Percentiles rank a stretch among this genome's conserved stretches.
Evolutionary conservation across 441 rosid genomes (phyloP).

Genomic region (Arabidopsis hybrid): DNA sequence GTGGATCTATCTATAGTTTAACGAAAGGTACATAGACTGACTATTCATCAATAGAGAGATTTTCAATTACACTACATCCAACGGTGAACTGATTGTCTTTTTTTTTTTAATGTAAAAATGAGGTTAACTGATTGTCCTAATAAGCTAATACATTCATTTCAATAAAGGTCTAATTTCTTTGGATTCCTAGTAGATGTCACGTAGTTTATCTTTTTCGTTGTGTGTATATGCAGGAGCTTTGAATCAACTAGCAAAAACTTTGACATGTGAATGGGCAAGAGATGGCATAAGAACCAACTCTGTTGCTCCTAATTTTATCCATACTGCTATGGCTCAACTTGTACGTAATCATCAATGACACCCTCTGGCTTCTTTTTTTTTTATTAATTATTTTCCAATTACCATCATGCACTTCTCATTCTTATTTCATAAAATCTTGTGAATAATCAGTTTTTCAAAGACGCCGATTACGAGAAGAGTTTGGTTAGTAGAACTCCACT

Average conservation of each 20-base stretch:
- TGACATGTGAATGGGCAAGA: slow-evolving; percentile 45
- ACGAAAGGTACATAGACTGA: slow-evolving; percentile 21
- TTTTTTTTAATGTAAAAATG: too few species aligned
- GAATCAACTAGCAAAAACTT: slow-evolving; percentile 49
- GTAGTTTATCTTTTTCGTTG: background rate
- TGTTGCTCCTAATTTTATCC: slow-evolving; percentile 17
- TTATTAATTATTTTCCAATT: background rate
- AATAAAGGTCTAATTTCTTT: background rate
- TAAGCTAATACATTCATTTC: too few species aligned
- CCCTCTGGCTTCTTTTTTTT: too few species aligned
- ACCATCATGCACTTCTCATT: background rate
- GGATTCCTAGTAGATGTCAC: background rate
- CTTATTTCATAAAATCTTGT: slow-evolving; percentile 2
- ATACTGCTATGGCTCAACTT: slow-evolving; percentile 14
- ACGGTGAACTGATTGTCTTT: too few species aligned
- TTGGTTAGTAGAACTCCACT: slow-evolving; percentile 27
- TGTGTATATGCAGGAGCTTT: slow-evolving; percentile 45
- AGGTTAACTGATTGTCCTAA: too few species aligned
- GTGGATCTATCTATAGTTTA: slow-evolving; percentile 43
- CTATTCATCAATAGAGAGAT: background rate
- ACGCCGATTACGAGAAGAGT: slow-evolving; percentile 1
- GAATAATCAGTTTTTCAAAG: background rate
- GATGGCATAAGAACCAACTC: slow-evolving; percentile 28
- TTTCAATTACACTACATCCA: background rate
- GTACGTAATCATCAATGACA: background rate